Conservation (phyloP, 345 rosid genomes). For the Euphorbia pulcherrima region DNA sequence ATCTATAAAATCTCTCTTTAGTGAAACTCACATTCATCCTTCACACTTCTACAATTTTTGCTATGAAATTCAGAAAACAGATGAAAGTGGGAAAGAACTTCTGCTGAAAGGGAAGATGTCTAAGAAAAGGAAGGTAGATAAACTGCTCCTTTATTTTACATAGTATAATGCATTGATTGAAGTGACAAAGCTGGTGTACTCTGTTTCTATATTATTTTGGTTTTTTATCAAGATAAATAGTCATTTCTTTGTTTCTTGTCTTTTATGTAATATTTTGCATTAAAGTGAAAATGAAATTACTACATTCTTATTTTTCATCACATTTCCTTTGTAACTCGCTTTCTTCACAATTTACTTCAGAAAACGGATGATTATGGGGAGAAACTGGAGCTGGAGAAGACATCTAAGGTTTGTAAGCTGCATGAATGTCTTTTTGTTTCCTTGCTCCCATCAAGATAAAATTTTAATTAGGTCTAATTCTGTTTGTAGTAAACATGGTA, state of each 20-base stretch:
- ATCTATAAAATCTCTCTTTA: not conserved
- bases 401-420: conserved; percentile 50
- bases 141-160: too few species aligned
- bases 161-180: too few species aligned
- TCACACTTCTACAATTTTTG: not conserved
- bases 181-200: too few species aligned
- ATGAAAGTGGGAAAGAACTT: conserved; percentile 27
- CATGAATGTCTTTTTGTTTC: not conserved
- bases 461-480: not conserved
- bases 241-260: not conserved
- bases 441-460: not conserved
- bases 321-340: not conserved
- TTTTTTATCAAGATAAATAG: not conserved
- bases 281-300: not conserved
- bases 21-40: not conserved
- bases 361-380: conserved; percentile 27
- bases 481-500: not conserved
- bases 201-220: too few species aligned
- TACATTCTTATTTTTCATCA: not conserved
- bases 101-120: conserved; percentile 27
- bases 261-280: not conserved
- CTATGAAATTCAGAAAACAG: conserved; percentile 29
- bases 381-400: conserved; percentile 30
- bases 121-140: conserved; percentile 49
- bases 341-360: conserved; percentile 21